phyloP scores from a whole-genome alignment of 2,329 filamentous ascomycete species.

The Fusarium guadeloupense region DNA sequence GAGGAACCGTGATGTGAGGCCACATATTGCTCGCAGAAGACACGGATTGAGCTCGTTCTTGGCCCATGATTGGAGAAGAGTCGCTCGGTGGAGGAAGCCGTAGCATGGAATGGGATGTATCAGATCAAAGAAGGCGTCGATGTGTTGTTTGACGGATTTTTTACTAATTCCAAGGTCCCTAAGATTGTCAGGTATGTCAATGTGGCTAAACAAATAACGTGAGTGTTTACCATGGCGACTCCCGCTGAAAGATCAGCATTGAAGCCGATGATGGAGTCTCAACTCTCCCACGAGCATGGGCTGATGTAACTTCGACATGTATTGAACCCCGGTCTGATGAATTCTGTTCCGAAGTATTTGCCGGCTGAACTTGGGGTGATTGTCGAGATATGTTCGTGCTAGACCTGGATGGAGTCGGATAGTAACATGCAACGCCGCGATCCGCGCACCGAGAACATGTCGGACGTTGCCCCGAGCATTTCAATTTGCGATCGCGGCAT shows the following conservation, averaged over 20 bases:
- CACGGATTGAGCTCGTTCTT: conserved; percentile 11
- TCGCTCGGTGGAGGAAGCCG: conserved; percentile 23
- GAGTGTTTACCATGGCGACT: neutral
- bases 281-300: neutral
- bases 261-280: neutral
- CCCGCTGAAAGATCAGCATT: neutral
- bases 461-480: conserved; percentile 14
- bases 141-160: conserved; percentile 9
- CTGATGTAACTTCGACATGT: neutral
- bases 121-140: conserved; percentile 23
- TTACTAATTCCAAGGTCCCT: conserved; percentile 15
- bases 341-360: neutral
- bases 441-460: conserved; percentile 5
- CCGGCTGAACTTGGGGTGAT: neutral
- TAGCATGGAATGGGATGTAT: conserved; percentile 23
- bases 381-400: neutral
- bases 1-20: conserved; percentile 9
- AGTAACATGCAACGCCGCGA: neutral
- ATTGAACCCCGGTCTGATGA: neutral
- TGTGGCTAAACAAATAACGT: accelerated
- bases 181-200: accelerated
- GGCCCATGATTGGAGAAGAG: conserved; percentile 17
- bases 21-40: conserved; percentile 9
- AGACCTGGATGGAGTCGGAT: neutral
- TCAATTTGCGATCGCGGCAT: conserved; percentile 18